A percentile compares a stretch with the other conserved stretches of the same genome.
These are phyloP conservation scores for Calocera viscosa DNA, from an alignment of 768 basidiomycete species.

Conservation along the genomic window DNA sequence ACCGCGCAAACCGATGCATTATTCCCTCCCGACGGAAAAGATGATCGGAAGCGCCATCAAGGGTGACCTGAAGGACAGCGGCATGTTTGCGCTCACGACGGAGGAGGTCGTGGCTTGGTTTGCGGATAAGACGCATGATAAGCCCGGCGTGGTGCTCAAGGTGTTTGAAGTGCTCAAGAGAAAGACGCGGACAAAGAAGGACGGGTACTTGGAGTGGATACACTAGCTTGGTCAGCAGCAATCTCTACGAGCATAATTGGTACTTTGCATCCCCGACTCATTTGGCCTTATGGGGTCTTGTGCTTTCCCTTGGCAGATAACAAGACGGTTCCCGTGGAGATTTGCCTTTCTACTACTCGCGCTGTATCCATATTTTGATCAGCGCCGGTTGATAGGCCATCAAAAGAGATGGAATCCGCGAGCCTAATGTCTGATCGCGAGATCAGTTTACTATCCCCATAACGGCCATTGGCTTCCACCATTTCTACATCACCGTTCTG, in stretches of 20 bases:
- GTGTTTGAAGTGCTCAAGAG: constrained; percentile 62
- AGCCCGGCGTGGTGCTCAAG: constrained; percentile 59
- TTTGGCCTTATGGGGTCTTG: background rate
- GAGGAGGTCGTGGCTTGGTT: constrained; percentile 53
- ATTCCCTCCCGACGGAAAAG: constrained; percentile 64
- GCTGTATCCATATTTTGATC: too few species aligned
- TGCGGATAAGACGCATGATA: constrained; percentile 36
- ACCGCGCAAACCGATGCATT: constrained; percentile 26
- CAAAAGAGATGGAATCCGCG: background rate
- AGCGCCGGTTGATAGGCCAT: background rate
- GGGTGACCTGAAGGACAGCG: constrained; percentile 50
- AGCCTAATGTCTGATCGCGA: background rate
- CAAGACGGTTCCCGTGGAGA: too few species aligned
- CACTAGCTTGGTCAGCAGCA: background rate
- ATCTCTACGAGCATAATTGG: background rate
- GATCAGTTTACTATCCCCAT: background rate
- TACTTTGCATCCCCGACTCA: background rate
- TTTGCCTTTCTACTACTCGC: too few species aligned
- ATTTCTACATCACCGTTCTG: background rate
- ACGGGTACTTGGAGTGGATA: constrained; percentile 19
- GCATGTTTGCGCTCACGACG: constrained; percentile 45
- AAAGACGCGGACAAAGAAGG: constrained; percentile 32
- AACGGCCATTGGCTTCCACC: background rate
- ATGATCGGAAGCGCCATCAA: constrained; percentile 55
- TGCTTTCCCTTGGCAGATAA: too few species aligned